phyloP scores from a whole-genome alignment of 2,329 filamentous ascomycete genomes.

The Penicillium sp. region DNA sequence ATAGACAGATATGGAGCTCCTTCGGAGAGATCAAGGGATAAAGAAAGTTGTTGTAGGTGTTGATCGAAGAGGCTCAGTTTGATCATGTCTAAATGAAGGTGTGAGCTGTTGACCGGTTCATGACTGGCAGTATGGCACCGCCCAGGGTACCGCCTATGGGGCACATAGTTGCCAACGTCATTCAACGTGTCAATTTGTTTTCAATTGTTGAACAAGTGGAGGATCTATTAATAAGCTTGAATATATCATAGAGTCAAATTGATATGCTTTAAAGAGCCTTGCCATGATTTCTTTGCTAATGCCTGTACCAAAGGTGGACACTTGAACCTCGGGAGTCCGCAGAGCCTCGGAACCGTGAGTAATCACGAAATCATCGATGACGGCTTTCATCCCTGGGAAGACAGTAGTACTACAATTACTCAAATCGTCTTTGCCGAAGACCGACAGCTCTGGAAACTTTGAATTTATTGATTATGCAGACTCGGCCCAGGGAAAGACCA shows the following conservation, averaged over 20 bases:
- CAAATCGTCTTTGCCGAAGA: background rate
- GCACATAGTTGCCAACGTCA: background rate
- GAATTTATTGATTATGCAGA: background rate
- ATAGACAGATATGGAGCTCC: background rate
- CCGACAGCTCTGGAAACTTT: background rate
- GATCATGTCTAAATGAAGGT: slow-evolving; percentile 14
- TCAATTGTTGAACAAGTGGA: too few species aligned
- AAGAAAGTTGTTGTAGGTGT: background rate
- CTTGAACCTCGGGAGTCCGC: background rate
- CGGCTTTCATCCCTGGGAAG: background rate
- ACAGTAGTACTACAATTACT: background rate
- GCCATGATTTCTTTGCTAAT: background rate
- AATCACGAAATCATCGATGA: slow-evolving; percentile 22
- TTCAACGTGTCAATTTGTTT: too few species aligned
- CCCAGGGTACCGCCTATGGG: slow-evolving; percentile 7
- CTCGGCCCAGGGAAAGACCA: background rate
- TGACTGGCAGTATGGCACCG: slow-evolving; percentile 14
- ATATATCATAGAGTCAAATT: background rate
- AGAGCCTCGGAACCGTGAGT: slow-evolving; percentile 21
- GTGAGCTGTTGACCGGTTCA: background rate
- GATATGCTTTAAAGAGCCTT: background rate
- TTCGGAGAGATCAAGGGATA: background rate
- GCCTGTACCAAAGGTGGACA: background rate
- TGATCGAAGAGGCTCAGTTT: background rate
- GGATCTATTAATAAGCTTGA: too few species aligned